phyloP scores from a whole-genome alignment of 805 yeast species.

The Kodamaea kakaduensis region DNA sequence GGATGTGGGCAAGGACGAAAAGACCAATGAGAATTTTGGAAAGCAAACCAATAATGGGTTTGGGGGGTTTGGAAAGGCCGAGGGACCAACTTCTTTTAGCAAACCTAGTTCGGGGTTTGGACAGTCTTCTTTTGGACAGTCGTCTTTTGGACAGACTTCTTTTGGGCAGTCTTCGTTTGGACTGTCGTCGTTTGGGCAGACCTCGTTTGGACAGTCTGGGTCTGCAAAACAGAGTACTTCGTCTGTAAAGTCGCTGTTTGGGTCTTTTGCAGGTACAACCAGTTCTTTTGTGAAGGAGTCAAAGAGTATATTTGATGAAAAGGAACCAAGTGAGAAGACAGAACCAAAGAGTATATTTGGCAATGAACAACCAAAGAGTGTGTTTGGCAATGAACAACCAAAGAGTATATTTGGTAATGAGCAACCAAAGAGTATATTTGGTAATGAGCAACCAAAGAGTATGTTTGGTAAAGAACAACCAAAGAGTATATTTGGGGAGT shows the following conservation, averaged over 20 bases:
- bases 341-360: not conserved
- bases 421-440: not conserved
- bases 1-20: too few species aligned
- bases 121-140: conserved; percentile 1
- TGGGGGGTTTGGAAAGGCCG: not conserved
- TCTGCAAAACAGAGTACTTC: conserved; percentile 14
- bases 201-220: conserved; percentile 11
- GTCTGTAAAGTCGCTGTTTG: conserved; percentile 2
- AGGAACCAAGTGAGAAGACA: not conserved
- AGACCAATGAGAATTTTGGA: not conserved
- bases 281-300: not conserved
- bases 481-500: not conserved
- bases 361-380: not conserved
- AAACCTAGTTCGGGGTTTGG: not conserved
- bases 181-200: conserved; percentile 1
- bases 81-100: conserved; percentile 5
- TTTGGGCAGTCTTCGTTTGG: conserved; percentile 17
- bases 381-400: not conserved
- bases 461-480: not conserved
- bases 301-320: too few species aligned
- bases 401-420: not conserved
- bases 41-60: not conserved
- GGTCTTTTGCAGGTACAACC: not conserved
- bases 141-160: conserved; percentile 4
- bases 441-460: not conserved